Conservation (phyloP, 306 rosid species). For the Lathyrus oleraceus region DNA sequence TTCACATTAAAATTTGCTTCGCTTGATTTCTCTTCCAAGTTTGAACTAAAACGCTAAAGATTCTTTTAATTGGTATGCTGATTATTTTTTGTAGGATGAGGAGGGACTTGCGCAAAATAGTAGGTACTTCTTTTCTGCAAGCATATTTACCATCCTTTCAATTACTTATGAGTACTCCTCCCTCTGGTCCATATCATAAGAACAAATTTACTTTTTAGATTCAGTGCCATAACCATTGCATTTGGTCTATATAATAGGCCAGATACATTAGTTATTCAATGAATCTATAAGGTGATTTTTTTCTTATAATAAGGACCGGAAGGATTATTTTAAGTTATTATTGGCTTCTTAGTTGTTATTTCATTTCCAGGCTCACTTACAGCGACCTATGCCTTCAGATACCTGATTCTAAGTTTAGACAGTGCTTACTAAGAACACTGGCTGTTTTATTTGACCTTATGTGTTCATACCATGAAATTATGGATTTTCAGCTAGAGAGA, state of each 20-base stretch:
- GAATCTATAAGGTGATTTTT: too few species aligned
- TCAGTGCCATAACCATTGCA: too few species aligned
- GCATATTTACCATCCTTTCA: constrained; percentile 31
- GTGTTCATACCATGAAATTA: constrained; percentile 89
- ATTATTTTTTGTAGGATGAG: constrained; percentile 66
- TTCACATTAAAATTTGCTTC: constrained; percentile 23
- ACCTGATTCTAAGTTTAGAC: constrained; percentile 92
- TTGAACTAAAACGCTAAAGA: constrained; percentile 12
- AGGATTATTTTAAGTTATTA: constrained; percentile 15
- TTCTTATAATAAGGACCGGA: too few species aligned
- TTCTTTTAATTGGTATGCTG: constrained; percentile 36
- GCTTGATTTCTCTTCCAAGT: constrained; percentile 14
- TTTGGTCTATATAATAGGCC: too few species aligned
- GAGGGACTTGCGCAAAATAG: constrained; percentile 62
- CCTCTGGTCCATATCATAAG: too few species aligned
- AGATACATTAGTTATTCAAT: too few species aligned
- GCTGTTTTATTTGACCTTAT: constrained; percentile 76
- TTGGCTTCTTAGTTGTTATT: constrained; percentile 39
- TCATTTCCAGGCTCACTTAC: constrained; percentile 84
- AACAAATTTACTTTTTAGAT: too few species aligned
- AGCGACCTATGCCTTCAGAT: constrained; percentile 92
- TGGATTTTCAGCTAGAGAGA: constrained; percentile 74
- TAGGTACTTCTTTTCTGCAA: constrained; percentile 61
- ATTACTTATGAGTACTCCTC: not conserved
- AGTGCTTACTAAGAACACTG: constrained; percentile 76